Evolutionary conservation across 805 yeast genomes (phyloP), one percentile per base, ranked within the genome.

Genomic region (Saccharomycopsis olivae): DNA sequence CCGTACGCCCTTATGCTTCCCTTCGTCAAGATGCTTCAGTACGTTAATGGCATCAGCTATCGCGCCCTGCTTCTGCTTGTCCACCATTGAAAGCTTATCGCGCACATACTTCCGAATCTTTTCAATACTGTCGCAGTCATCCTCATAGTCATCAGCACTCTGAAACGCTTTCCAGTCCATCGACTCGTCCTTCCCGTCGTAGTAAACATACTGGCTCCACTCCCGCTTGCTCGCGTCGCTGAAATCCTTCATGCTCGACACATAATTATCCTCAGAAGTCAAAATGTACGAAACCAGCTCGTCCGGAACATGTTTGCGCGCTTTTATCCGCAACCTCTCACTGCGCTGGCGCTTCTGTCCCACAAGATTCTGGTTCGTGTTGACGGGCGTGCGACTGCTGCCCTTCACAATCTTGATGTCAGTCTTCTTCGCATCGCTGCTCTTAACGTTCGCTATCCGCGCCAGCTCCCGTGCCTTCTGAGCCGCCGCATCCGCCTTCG

Each of bases 101-200:
- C 30, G 19, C 4, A 43, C 24, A 24, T 23, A 38, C 13, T 33
- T 35, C 25, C 36, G 39, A 16, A 39, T 31, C 24, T 40, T 36
- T 3, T 39, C 40, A 3, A 35, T 16, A n/a, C 33, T 33, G 27
- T 41, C 45, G 18, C 34, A 39, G 10, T 43, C 46, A 10, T 27
- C 43, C 19, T 38, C 43, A 19, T 38, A 43, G n/a, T 28, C 29
- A 30, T 43, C 46, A 30, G 15, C 18, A 5, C 21, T 17, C 6
- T 43, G 40, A 14, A 24, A 43, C 3, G 35, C 37, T 3, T 31
- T 33, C 43, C 43, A 43, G 24, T 43, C 40, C 5, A 38, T 33
- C 17, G 25, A 14, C n/a, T 35, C 40, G 15, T 43, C 46, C 27
- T 43, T 39, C 18, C 46, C 31, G 19, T 43, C 46, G 20, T 39